Base-by-base conservation (phyloP, 2,329 filamentous ascomycete species). In the Pestalotiopsis sp. region DNA sequence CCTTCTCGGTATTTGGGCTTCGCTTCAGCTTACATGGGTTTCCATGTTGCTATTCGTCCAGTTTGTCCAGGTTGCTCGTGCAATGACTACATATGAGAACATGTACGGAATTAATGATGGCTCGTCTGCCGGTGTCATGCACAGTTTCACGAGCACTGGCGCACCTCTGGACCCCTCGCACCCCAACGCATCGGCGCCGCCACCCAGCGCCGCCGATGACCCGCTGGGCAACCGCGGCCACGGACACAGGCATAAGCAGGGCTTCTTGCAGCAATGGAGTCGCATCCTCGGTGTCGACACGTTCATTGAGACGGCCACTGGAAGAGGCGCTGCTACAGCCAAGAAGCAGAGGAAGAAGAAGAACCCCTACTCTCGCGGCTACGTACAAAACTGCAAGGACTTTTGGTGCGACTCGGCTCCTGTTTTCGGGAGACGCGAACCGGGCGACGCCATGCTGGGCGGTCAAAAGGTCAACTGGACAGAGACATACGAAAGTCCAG, bases 31-130 rank as follows among this genome's bases (percentile, higher is more conserved):
- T 39, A 92, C 93, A 23, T 99, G 96, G 96, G 93, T 98, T 2
- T 91, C 92, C n/a, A 98, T 99, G 95, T 90, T 99, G 41, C 87
- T 98, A 69, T 92, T 94, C 72, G 97, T 98, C 4, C 97, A 99
- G 78, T 90, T 98, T 65, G 87, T 98, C 64, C 96, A 99, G 78
- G 91, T 99, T 65, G 92, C 94, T 0, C 91, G 94, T 70, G 97
- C 95, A 68, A 92, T 97, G 85, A 99, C 96, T 1, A 99, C 96
- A 0, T 98, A 93, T 81, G 96, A 99, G 81, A 97, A 95, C 79
- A 98, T 99, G 95, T 91, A 91, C 71, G 92, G 93, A 64, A 87
- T 94, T 70, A 87, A 90, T 68, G 86, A 92, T 71, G 85, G 84
- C 69, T 84, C 83, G 27, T 86, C 88, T 70, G 71, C 76, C 39